A percentile compares a stretch with the other conserved stretches of the same genome.
These are phyloP conservation scores for Macadamia integrifolia DNA, from an alignment of 164 flowering plant species.

Conservation along the genomic window DNA sequence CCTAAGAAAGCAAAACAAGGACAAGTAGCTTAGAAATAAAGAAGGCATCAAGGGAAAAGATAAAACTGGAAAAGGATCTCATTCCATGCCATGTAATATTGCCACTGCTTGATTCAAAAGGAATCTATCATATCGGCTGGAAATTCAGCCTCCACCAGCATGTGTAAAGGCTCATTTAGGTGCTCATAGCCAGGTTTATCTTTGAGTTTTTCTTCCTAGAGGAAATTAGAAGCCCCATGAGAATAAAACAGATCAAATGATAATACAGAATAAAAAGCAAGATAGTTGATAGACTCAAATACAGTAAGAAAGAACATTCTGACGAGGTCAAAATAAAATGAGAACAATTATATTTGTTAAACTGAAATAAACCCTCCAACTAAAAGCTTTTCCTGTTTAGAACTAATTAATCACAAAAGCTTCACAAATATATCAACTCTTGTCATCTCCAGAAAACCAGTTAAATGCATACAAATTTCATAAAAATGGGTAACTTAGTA, in stretches of 20 bases:
- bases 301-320: no score
- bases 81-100: conserved; percentile 60
- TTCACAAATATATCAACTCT: no score
- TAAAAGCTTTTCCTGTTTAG: no score
- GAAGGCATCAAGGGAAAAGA: background rate
- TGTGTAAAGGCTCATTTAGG: conserved; percentile 72
- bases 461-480: no score
- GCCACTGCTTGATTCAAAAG: conserved; percentile 57
- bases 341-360: no score
- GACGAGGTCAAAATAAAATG: no score
- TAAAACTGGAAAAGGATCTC: background rate
- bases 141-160: conserved; percentile 78
- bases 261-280: no score
- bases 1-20: conserved; percentile 34
- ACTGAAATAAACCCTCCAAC: no score
- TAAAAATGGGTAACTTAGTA: no score
- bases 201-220: conserved; percentile 70
- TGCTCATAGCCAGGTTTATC: conserved; percentile 89
- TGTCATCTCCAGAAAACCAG: no score
- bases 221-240: background rate
- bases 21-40: background rate
- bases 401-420: no score
- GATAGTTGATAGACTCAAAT: no score
- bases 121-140: conserved; percentile 60
- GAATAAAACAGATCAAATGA: background rate